Conservation (phyloP, 208 protist species). For the Crithidia brevicula region DNA sequence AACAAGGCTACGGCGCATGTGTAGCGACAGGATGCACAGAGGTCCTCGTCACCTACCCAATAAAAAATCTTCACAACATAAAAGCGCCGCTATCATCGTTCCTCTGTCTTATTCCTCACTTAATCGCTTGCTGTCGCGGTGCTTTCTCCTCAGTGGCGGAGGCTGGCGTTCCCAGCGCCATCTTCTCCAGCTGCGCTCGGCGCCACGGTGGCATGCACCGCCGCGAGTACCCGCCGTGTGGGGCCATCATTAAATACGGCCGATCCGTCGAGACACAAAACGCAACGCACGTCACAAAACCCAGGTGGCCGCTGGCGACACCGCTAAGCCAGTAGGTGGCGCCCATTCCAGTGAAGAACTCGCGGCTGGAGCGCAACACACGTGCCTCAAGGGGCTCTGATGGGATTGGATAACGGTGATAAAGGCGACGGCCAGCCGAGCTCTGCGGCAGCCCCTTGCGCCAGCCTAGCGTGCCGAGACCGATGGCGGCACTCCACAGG, state of each 20-base stretch:
- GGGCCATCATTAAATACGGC: constrained; percentile 87
- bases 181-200: constrained; percentile 57
- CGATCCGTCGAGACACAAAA: constrained; percentile 76
- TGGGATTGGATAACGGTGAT: constrained; percentile 81
- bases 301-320: constrained; percentile 68
- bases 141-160: not conserved
- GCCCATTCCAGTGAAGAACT: constrained; percentile 87
- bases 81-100: no score
- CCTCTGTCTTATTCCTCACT: no score
- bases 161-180: constrained; percentile 37
- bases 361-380: constrained; percentile 54
- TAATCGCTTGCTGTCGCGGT: not conserved
- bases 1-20: no score
- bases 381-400: constrained; percentile 73
- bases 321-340: constrained; percentile 84
- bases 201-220: constrained; percentile 85
- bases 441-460: constrained; percentile 60
- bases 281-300: constrained; percentile 61
- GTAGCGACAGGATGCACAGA: no score
- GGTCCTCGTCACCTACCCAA: no score
- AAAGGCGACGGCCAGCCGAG: constrained; percentile 61
- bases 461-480: constrained; percentile 66
- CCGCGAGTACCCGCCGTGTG: constrained; percentile 68
- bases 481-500: constrained; percentile 59
- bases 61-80: no score